Evolutionary conservation across 1,284 basidiomycete species (phyloP), one percentile per base, ranked within the genome.

Genomic region (Apiotrichum veenhuisii): DNA sequence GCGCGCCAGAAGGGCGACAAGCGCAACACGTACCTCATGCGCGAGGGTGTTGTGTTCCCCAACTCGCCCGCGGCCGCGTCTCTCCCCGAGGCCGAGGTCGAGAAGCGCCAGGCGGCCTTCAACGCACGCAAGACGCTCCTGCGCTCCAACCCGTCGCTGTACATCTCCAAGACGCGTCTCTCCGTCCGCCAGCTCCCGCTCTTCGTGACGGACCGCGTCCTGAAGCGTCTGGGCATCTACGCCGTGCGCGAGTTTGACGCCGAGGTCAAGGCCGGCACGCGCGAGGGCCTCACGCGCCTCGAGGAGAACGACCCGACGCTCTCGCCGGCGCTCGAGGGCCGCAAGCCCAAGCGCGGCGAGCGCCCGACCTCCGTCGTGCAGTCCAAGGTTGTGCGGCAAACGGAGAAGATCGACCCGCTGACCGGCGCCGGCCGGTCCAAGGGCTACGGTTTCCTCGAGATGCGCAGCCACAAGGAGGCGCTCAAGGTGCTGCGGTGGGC

Each of bases 381-480:
- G 77, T 81, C 87, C 41, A 98, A 98, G 79, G 86, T 98, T 58
- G 86, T 97, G 14, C 85, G 92, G 17, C 73, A 75, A 43, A 80
- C 82, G 25, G 94, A 96, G 63, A 87, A 91, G 22, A 81, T 95
- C 51, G 95, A 98, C 72, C 81, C 89, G 0, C 74, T 93, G 33
- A 94, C 89, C 0, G 90, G 89, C 2, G 85, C 89, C 64, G 91
- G 91, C 3, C 83, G 88, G 54, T 90, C 87, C 64, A 90, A 88
- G 71, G 95, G 95, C 0, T 99, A 97, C 69, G 96, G 95, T 17
- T 98, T 99, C 79, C 72, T 98, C 41, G 95, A 98, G 79, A 85
- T 97, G 83, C 80, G 85, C 38, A 83, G 79, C 26, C 95, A 97
- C 72, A 84, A 87, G 12, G 91, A 98, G 70, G 92, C 94, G 3